These are phyloP conservation scores for Lomentospora prolificans DNA, from an alignment of 2,329 filamentous ascomycete species.

Conservation along the genomic window DNA sequence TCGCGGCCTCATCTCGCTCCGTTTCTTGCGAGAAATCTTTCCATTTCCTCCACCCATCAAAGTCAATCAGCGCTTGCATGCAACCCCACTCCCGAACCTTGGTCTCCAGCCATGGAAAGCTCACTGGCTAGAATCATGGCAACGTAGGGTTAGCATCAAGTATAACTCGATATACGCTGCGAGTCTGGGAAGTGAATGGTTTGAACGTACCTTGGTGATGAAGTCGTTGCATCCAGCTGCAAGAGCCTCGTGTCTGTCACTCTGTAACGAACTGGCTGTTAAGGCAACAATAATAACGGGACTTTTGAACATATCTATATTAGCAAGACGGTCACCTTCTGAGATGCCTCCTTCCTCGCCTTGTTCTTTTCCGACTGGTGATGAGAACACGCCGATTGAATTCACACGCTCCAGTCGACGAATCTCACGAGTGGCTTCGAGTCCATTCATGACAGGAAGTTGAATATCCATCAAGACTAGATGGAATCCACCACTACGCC, in stretches of 20 bases:
- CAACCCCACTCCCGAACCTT: slow-evolving; percentile 99
- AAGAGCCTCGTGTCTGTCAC: slow-evolving; percentile 87
- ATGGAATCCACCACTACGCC: slow-evolving; percentile 87
- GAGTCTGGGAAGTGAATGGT: background rate
- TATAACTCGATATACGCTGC: background rate
- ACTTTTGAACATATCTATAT: slow-evolving; percentile 73
- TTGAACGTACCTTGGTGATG: slow-evolving; percentile 70
- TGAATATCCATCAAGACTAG: slow-evolving; percentile 98
- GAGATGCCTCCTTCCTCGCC: slow-evolving; percentile 33
- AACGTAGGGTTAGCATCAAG: slow-evolving; percentile 12
- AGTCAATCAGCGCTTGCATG: slow-evolving; percentile 98
- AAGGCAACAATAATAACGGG: slow-evolving; percentile 96
- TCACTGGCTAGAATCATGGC: slow-evolving; percentile 62
- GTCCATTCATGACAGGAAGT: slow-evolving; percentile 87
- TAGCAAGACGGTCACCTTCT: slow-evolving; percentile 54
- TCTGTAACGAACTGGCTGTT: slow-evolving; percentile 88
- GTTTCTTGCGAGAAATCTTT: slow-evolving; percentile 58
- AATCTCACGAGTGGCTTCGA: slow-evolving; percentile 93
- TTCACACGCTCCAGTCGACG: slow-evolving; percentile 81
- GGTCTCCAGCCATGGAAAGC: slow-evolving; percentile 92
- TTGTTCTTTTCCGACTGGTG: slow-evolving; percentile 47
- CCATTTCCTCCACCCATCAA: slow-evolving; percentile 96
- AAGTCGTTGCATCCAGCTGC: slow-evolving; percentile 98
- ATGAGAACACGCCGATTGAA: slow-evolving; percentile 81
- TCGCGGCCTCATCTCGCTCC: slow-evolving; percentile 17